These are phyloP conservation scores for Coniella vitis DNA, from an alignment of 2,329 filamentous ascomycete genomes.

Conservation along the genomic window DNA sequence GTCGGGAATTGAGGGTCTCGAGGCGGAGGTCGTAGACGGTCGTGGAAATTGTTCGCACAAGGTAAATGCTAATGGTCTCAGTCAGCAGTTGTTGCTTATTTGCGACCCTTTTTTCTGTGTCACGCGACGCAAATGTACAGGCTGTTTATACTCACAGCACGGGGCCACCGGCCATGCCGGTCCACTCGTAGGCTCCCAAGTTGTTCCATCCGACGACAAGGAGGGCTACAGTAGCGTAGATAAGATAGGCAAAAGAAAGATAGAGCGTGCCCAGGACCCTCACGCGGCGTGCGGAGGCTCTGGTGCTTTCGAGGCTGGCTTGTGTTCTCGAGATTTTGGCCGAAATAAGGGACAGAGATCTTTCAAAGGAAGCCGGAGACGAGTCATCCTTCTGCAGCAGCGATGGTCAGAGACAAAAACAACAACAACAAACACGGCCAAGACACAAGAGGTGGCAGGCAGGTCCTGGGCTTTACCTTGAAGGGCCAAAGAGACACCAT, in stretches of 20 bases:
- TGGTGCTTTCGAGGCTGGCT: constrained; percentile 64
- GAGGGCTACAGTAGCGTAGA: constrained; percentile 73
- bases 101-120: too few species aligned
- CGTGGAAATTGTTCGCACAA: constrained; percentile 58
- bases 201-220: constrained; percentile 80
- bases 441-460: too few species aligned
- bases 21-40: constrained; percentile 78
- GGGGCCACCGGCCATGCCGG: constrained; percentile 70
- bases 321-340: constrained; percentile 73
- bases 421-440: background rate
- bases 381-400: constrained; percentile 51
- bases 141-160: constrained; percentile 35
- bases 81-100: background rate
- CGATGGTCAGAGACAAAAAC: constrained; percentile 9
- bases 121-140: too few species aligned
- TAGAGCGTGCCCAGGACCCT: constrained; percentile 89
- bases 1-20: constrained; percentile 56
- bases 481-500: constrained; percentile 89
- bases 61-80: constrained; percentile 53
- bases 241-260: constrained; percentile 80
- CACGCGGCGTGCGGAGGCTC: constrained; percentile 66
- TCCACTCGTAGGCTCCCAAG: constrained; percentile 72
- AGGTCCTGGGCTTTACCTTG: too few species aligned
- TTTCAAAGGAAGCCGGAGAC: constrained; percentile 90
- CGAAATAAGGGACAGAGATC: constrained; percentile 74